Percentiles rank a stretch among this genome's conserved stretches.
These are phyloP conservation scores for Colletotrichum cuscutae DNA, from an alignment of 2,329 filamentous ascomycete genomes.

Conservation along the genomic window DNA sequence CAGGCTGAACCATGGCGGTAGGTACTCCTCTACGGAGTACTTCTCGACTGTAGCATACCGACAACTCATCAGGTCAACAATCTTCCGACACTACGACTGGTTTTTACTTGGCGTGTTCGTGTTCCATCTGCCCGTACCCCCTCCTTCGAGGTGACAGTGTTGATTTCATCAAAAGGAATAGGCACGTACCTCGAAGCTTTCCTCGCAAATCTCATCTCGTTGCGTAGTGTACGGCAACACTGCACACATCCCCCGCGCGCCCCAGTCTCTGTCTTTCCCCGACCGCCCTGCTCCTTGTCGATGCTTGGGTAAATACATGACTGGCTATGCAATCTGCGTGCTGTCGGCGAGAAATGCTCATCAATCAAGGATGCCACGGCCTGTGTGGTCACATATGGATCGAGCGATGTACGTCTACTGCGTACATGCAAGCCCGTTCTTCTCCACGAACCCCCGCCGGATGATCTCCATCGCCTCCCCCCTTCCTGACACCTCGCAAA, in stretches of 20 bases:
- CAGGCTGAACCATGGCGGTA: background rate
- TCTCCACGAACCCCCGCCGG: background rate
- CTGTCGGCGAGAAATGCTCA: background rate
- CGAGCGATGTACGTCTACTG: conserved; percentile 4
- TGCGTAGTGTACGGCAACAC: background rate
- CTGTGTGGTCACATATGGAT: background rate
- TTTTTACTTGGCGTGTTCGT: background rate
- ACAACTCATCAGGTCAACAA: background rate
- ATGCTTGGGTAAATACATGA: conserved; percentile 1
- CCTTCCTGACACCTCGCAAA: background rate
- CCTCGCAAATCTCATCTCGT: conserved; percentile 28
- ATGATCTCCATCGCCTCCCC: conserved; percentile 15
- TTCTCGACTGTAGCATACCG: background rate
- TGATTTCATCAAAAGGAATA: conserved; percentile 23
- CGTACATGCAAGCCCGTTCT: background rate
- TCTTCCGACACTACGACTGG: background rate
- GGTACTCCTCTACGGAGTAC: background rate
- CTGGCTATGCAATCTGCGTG: conserved; percentile 13
- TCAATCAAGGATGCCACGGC: background rate
- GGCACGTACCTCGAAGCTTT: conserved; percentile 27
- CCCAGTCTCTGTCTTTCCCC: conserved; percentile 14
- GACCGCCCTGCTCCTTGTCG: conserved; percentile 11
- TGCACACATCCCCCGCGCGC: background rate
- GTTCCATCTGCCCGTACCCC: background rate
- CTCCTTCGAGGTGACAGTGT: conserved; percentile 8